phyloP scores from a whole-genome alignment of 129 eudicot species.

The Flaveria robusta region DNA sequence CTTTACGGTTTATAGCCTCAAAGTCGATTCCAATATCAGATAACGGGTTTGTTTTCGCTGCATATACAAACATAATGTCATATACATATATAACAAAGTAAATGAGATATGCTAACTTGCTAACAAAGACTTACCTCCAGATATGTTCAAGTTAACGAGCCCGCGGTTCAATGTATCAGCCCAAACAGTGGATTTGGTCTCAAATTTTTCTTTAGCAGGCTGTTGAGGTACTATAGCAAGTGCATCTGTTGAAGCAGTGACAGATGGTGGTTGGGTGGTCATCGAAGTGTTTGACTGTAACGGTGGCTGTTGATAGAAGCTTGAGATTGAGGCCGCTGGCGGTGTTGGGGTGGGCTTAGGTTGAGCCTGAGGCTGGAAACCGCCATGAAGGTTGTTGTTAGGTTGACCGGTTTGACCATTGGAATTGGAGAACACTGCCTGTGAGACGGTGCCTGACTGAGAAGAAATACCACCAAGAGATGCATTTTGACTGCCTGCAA shows the following conservation, averaged over 20 bases:
- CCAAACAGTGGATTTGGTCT: constrained; percentile 92
- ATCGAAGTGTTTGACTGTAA: constrained; percentile 27
- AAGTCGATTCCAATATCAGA: constrained; percentile 92
- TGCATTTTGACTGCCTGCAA: constrained; percentile 26
- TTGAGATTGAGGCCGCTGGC: constrained; percentile 31
- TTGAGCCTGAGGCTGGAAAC: constrained; percentile 45
- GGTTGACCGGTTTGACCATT: constrained; percentile 37
- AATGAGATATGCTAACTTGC: no score
- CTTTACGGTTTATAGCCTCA: constrained; percentile 91
- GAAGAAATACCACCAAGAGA: constrained; percentile 33
- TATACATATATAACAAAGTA: background rate
- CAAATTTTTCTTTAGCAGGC: constrained; percentile 68
- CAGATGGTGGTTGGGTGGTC: constrained; percentile 30
- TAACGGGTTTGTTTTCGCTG: constrained; percentile 91
- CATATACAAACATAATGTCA: constrained; percentile 26
- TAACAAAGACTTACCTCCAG: no score
- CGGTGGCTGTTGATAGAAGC: constrained; percentile 46
- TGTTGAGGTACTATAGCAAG: constrained; percentile 64
- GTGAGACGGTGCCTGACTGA: constrained; percentile 31
- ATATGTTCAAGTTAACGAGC: constrained; percentile 81
- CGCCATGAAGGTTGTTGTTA: constrained; percentile 43
- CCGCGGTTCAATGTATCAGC: constrained; percentile 96
- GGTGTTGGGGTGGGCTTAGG: constrained; percentile 33
- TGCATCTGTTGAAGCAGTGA: constrained; percentile 46
- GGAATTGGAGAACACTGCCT: constrained; percentile 33